Evolutionary conservation across 2,329 filamentous ascomycete genomes (phyloP).

Genomic region (Exophiala dermatitidis): DNA sequence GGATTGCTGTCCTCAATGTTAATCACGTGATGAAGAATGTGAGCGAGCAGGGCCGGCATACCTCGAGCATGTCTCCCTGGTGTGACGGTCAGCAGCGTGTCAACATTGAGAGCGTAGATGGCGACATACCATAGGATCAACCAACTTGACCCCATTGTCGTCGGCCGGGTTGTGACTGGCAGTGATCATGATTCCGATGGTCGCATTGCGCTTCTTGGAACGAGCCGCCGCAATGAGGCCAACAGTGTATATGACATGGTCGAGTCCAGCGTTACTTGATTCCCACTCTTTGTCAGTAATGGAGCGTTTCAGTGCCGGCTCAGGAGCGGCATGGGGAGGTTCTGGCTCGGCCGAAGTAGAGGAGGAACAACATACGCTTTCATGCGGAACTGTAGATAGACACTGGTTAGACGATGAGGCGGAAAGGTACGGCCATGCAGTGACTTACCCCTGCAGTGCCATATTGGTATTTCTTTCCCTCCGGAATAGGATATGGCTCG

Average conservation of each 20-base stretch:
- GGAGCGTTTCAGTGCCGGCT: constrained; percentile 25
- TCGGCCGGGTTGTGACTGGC: constrained; percentile 84
- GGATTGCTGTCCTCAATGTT: constrained; percentile 47
- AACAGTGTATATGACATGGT: constrained; percentile 73
- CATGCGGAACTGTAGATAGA: constrained; percentile 54
- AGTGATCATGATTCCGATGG: constrained; percentile 94
- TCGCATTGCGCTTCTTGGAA: constrained; percentile 81
- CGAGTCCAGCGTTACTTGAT: constrained; percentile 50
- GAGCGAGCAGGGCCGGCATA: constrained; percentile 34
- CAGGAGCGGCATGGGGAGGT: constrained; percentile 28
- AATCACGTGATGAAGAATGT: constrained; percentile 13
- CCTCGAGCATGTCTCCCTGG: constrained; percentile 75
- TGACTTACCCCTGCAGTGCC: constrained; percentile 54
- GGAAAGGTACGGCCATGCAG: not conserved
- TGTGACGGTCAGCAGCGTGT: constrained; percentile 15
- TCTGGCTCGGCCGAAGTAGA: constrained; percentile 20
- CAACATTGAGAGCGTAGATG: constrained; percentile 1
- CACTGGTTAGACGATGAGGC: constrained; percentile 15
- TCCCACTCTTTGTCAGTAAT: constrained; percentile 28
- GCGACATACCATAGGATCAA: constrained; percentile 70
- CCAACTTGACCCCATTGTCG: constrained; percentile 91
- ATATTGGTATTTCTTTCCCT: constrained; percentile 49
- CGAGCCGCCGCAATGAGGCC: constrained; percentile 82
- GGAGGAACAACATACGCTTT: constrained; percentile 51
- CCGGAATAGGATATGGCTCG: constrained; percentile 44